phyloP scores from a whole-genome alignment of 306 rosid species.

The Rosa lucieae region DNA sequence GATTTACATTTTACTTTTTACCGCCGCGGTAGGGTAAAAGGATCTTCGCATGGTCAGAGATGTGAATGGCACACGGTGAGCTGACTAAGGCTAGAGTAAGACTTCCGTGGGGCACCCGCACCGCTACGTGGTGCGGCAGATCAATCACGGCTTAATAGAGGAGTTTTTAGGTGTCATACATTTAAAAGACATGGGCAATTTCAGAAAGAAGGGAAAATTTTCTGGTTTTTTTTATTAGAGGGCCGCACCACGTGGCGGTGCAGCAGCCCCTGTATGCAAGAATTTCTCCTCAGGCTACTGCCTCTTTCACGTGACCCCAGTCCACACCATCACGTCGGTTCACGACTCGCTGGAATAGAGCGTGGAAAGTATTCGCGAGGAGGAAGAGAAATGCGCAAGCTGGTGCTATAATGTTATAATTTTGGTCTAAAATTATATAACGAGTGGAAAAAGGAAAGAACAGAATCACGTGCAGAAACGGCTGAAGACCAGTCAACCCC shows the following conservation, averaged over 20 bases:
- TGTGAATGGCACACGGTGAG: slow-evolving; percentile 15
- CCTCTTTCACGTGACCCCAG: slow-evolving; percentile 36
- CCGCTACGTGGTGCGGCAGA: too few relatives aligned
- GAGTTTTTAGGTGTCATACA: too few relatives aligned
- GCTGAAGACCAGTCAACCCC: slow-evolving; percentile 33
- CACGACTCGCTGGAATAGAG: neutral
- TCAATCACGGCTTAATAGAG: too few relatives aligned
- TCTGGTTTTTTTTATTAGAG: too few relatives aligned
- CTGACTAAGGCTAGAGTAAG: neutral
- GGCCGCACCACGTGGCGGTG: too few relatives aligned
- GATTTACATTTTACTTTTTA: neutral
- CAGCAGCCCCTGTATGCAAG: too few relatives aligned
- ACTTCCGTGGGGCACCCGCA: too few relatives aligned
- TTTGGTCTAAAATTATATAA: neutral
- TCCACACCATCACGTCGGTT: slow-evolving; percentile 4
- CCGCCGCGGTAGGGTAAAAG: slow-evolving; percentile 10
- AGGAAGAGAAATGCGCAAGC: neutral
- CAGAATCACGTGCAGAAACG: slow-evolving; percentile 39
- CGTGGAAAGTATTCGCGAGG: neutral
- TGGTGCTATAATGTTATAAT: neutral
- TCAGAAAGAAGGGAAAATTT: too few relatives aligned
- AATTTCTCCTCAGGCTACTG: neutral
- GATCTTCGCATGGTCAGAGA: slow-evolving; percentile 39
- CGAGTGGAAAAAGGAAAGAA: neutral
- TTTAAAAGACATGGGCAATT: too few relatives aligned